Evolutionary conservation across 2,329 filamentous ascomycete genomes (phyloP), one percentile per base, ranked within the genome.

Genomic region (Emericellopsis atlantica): DNA sequence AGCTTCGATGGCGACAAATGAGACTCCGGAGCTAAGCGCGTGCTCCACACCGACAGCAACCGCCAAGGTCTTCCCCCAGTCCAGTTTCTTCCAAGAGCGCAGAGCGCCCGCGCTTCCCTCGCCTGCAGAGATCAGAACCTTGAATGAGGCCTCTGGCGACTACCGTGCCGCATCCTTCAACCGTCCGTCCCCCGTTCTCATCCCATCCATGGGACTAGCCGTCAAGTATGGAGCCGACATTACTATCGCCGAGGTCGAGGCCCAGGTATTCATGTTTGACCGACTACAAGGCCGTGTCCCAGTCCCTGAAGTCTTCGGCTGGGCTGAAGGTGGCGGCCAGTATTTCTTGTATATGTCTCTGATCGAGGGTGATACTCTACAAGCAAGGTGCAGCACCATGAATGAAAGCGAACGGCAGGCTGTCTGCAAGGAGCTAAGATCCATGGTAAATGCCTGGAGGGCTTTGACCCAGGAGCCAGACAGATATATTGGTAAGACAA

Each of bases 271-370:
- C 45, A 35, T 60, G 40, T 42, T 45, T 34, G 45, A 56, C 41
- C 42, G 44, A n/a, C 40, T 59, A 14, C 22, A 47, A 41, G 55
- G 43, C 35, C 44, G 36, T 15, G 47, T 54, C 1, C 47, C 48
- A 4, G 39, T 52, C 7, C 49, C 51, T 6, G 51, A 54, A 36
- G 62, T 79, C 62, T 55, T 50, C 26, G 50, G 45, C 8, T 54
- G 48, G 50, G 29, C 24, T 32, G 46, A 44, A 37, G 43, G 49
- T 32, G 41, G 37, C 18, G 37, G 36, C 4, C 46, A 53, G 50
- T 48, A 1, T 39, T 55, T 54, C 29, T 48, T 54, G 6, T 55
- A 53, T 31, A 55, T 54, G 51, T 37, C 44, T 16, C 37, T 53
- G 3, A 33, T 54, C 6, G 18, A 47, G 10, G 52, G 51, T 5